phyloP scores from a whole-genome alignment of 2,329 filamentous ascomycete genomes.

The Drechslerella dactyloides region DNA sequence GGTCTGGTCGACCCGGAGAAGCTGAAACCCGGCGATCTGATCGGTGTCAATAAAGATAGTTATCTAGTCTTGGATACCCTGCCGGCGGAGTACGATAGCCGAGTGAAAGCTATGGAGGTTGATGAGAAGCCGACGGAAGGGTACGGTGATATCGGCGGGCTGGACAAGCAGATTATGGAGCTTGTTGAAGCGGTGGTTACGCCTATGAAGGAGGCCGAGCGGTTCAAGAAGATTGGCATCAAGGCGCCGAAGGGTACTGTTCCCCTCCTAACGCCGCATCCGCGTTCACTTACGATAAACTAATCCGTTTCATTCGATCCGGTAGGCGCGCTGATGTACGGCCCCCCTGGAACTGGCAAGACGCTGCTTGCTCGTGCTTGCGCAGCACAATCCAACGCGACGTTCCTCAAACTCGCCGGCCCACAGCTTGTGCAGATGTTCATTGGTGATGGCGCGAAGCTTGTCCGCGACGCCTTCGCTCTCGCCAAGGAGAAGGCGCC shows the following conservation, averaged over 20 bases:
- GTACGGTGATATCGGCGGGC: constrained; percentile 94
- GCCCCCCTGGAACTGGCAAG: constrained; percentile 87
- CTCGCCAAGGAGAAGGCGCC: constrained; percentile 98
- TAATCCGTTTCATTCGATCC: constrained; percentile 29
- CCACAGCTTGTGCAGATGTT: constrained; percentile 99
- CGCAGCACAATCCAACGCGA: constrained; percentile 96
- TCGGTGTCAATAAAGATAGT: constrained; percentile 98
- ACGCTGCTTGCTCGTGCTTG: constrained; percentile 92
- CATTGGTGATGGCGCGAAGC: constrained; percentile 96
- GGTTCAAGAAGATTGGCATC: constrained; percentile 99
- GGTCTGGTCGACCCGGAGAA: constrained; percentile 94
- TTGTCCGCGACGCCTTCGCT: constrained; percentile 96
- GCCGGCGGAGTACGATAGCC: constrained; percentile 96
- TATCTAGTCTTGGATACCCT: constrained; percentile 96
- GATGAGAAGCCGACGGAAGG: constrained; percentile 99
- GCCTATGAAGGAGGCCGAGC: constrained; percentile 99
- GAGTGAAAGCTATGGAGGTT: constrained; percentile 99
- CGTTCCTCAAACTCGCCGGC: constrained; percentile 96
- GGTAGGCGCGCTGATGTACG: constrained; percentile 97
- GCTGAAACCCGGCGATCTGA: constrained; percentile 92
- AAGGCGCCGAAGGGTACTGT: constrained; percentile 93
- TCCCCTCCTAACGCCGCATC: constrained; percentile 2
- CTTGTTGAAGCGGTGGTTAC: constrained; percentile 97
- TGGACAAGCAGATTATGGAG: constrained; percentile 99
- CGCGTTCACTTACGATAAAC: constrained; percentile 47